Base-by-base conservation (phyloP, 2,329 filamentous ascomycete species). In the Beauveria bassiana region DNA sequence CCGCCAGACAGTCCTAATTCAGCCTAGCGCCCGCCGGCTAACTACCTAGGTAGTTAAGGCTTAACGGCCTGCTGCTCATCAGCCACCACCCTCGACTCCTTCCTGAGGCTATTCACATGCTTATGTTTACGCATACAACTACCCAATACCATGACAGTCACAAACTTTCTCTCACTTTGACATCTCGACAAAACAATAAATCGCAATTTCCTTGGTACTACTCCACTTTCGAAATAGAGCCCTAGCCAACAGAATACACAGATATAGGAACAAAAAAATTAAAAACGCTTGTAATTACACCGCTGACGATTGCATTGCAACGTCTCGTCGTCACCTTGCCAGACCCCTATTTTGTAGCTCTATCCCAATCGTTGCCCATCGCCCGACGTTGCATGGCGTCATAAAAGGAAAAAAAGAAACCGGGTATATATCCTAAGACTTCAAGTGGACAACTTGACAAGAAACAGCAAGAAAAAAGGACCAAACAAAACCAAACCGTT, bases 351-450 rank as follows among this genome's bases (percentile, higher is more conserved):
- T 57, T 57, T 28, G 20, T 40, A 56, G 26, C 52, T 56, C 42
- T 46, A 43, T 56, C 24, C 40, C 53, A 49, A 34, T 26, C 52
- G 34, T 57, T 14, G n/a, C n/a, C 24, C 28, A 18, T 28, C 22
- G 18, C 43, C 38, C 10, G 26, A 49, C 45, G 16, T 38, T 43
- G 18, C 56, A 59, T 59, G 24, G 18, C 56, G 18, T 59, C 55
- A 10, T 58, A 14, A 45, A n/a, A 49, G 22, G 26, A 47, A 47
- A 47, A 55, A 56, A 47, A 46, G 6, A 46, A 58, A 55, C 61
- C 26, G 61, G 61, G 61, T 62, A 62, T 62, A 62, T 62, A 62
- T 64, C 66, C 65, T 65, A 53, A 58, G 45, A 38, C 63, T 45
- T 56, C 49, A 68, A 63, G 28, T 34, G 42, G 14, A 18, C 34